Evolutionary conservation across 1,139 yeast genomes (phyloP), one percentile per base, ranked within the genome.

Genomic region (Saccharomyces hybrid): DNA sequence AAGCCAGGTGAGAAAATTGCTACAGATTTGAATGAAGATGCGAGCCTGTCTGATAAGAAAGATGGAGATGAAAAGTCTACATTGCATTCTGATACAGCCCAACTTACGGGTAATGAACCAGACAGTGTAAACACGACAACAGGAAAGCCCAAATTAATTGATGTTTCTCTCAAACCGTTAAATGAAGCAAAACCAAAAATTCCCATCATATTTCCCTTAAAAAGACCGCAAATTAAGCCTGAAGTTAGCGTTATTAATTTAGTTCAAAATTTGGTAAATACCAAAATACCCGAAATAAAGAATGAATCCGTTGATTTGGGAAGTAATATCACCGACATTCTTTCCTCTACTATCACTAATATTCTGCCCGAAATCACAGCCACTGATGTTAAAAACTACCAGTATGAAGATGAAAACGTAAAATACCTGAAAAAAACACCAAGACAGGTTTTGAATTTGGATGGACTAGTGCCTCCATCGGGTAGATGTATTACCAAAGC

Each of bases 401-500:
- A 26, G 9, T 28, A 47, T n/a, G 49, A 47, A 31, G 49, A 28
- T 16, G 49, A 47, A 28, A 28, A 31, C 16, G 41, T 42, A 8
- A 51, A 47, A 41, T 34, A 46, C 14, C 8, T 38, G 16, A 47
- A 48, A n/a, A 50, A 52, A 25, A 53, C 51, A 25, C 55, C 54
- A 29, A 51, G 52, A n/a, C 54, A 53, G 7, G 51, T 53, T 2
- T 49, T 57, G 26, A 57, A 57, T 28, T 47, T 57, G 16, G 60
- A 57, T 29, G 60, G 58, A 11, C 46, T 56, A 16, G 54, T 55
- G 5, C 58, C 58, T 6, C 60, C 60, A 23, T 29, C 46, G 13
- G 42, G 48, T 9, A 50, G 31, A 25, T 23, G 32, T 8, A 44
- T 50, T 20, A 50, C 46, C 4, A 50, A 25, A 23, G 44, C 44